Evolutionary conservation across 2,329 filamentous ascomycete genomes (phyloP), one percentile per base, ranked within the genome.

Genomic region (Penicillium sp.): DNA sequence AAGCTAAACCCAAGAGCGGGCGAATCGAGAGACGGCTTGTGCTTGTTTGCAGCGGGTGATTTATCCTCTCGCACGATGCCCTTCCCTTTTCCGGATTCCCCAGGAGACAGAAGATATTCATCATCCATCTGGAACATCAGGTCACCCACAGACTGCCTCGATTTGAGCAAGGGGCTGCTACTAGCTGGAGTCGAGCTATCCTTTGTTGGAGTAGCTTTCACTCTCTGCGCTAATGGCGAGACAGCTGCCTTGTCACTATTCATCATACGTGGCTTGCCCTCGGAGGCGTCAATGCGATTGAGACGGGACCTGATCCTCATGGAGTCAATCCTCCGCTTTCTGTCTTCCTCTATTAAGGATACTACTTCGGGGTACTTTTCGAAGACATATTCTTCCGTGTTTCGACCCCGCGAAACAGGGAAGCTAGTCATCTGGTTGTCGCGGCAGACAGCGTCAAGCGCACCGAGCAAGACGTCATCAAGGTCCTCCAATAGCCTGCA

Each of bases 51-150:
- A 3, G 59, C 49, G 38, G 58, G 57, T 31, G 62, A 57, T 26
- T 53, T 49, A 24, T 35, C 45, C n/a, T 60, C 58, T 19, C 62
- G 62, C 43, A 64, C 45, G 6, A 54, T 49, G 21, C 54, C 31
- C 49, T 68, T 69, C 4, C 66, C 66, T 57, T 68, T 69, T n/a
- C n/a, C 3, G 53, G 45, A 10, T 61, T 57, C 13, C 46, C 50
- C 2, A n/a, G 65, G 56, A 2, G 64, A 62, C 15, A 64, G 41
- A 6, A 55, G n/a, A 37, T 50, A 42, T 26, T 89, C 88, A 34
- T 94, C 89, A 51, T 95, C 91, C 89, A 96, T 96, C 57, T 88
- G 82, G 63, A 96, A 96, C 67, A 95, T 95, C 48, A 96, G 76
- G 58, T 96, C 90, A 32, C 77, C 77, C 1, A 77, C 73, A 0